Conservation (phyloP, 371 early-diverging fungal genomes). For the Mucor saturninus region DNA sequence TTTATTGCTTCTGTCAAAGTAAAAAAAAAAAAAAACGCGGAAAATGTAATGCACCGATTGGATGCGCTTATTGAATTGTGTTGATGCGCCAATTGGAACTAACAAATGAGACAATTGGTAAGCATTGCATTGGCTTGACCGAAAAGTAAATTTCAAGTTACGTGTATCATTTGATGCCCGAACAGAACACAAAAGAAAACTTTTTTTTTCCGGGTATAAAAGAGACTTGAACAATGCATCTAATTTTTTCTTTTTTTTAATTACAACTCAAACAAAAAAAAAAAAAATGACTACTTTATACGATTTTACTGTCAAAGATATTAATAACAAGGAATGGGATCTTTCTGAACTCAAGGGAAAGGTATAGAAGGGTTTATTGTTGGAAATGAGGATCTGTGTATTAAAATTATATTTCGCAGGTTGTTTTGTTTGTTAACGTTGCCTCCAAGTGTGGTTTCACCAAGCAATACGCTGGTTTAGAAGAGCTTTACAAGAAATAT, state of each 20-base stretch:
- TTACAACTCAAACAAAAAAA: conserved; percentile 1
- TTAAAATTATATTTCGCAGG: conserved; percentile 40
- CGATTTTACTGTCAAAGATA: conserved; percentile 40
- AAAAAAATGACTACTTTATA: conserved; percentile 33
- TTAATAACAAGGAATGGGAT: conserved; percentile 33
- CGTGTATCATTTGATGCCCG: background rate
- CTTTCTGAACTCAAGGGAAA: conserved; percentile 36
- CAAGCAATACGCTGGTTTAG: conserved; percentile 83
- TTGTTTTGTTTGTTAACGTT: conserved; percentile 88
- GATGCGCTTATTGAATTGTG: no score
- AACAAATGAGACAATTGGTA: no score
- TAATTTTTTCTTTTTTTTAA: conserved; percentile 8
- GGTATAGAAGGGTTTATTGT: conserved; percentile 17
- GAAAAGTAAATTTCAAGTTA: no score
- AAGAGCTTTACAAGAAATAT: conserved; percentile 79
- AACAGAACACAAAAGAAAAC: background rate
- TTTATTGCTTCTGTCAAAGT: no score
- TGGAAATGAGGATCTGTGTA: background rate
- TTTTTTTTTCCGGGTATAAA: background rate
- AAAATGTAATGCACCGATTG: no score
- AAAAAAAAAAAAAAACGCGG: no score
- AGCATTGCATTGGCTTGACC: no score
- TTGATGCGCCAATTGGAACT: no score
- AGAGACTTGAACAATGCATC: background rate
- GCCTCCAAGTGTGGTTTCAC: conserved; percentile 96